Base-by-base conservation (phyloP, 2,329 filamentous ascomycete genomes). In the Pseudocercospora macadamiae region DNA sequence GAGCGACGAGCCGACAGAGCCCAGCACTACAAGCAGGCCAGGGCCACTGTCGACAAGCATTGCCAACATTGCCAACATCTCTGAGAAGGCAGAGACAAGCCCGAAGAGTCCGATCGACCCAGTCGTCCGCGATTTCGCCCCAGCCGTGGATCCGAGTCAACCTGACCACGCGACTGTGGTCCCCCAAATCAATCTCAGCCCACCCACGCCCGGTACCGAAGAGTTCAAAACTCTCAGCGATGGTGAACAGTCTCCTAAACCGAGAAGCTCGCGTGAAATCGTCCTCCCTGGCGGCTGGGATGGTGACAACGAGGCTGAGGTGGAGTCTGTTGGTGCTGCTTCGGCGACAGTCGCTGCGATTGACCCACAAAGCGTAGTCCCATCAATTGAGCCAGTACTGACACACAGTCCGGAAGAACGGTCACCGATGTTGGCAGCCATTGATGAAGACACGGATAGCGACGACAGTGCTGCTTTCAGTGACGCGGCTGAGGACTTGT, bases 401-500 rank as follows among this genome's bases (percentile, higher is more conserved):
- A 55, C 57, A 19, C 47, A 57, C 9, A 55, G 56, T n/a, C 58
- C 61, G 1, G 49, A 58, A 19, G 51, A 64, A 9, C 55, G 44
- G 4, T 57, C 61, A 21, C 65, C 62, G 10, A 28, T 57, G 9
- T 51, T 69, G 30, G 51, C 51, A 34, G 54, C 63, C 1, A 69
- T 73, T 32, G 61, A 67, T 14, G 70, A 72, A 56, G 60, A 65
- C 51, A 63, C 58, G 9, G 67, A 69, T 47, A 66, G 57, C 18
- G 84, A 86, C 55, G 76, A 76, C 12, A 78, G 76, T 51, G 87
- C 83, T 61, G 81, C 90, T 21, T 93, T 90, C 70, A 91, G 87
- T 64, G 90, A 93, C 73, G 89, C 89, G 1, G 88, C 88, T 54
- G 90, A 93, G 73, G 88, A 91, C 60, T 76, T 89, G 0, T 84